A percentile compares a stretch with the other conserved stretches of the same genome.
Conservation (phyloP, 257 asterid genomes). For the Solanum chilense region DNA sequence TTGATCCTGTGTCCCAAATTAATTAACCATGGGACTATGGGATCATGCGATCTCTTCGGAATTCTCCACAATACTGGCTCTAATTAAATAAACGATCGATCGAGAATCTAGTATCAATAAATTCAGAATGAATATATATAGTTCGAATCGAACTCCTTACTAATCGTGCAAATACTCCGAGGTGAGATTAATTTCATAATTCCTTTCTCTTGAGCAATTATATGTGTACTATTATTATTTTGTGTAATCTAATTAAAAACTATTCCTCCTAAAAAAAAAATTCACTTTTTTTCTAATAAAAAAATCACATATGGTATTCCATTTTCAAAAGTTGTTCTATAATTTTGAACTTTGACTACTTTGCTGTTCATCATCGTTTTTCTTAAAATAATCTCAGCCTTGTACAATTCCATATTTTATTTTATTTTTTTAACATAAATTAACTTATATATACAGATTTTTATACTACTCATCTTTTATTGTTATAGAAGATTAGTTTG, state of each 20-base stretch:
- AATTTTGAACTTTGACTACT: not conserved
- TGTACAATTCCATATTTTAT: not conserved
- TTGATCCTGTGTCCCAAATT: constrained; percentile 3
- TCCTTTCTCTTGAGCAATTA: not conserved
- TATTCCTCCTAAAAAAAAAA: too few species aligned
- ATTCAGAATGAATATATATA: not conserved
- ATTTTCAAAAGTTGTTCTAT: not conserved
- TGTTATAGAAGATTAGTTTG: not conserved
- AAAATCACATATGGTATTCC: not conserved
- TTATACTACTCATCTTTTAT: not conserved
- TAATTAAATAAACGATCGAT: not conserved
- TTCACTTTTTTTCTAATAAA: not conserved
- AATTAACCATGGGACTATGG: not conserved
- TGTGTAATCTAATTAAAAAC: not conserved
- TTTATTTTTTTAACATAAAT: not conserved
- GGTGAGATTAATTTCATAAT: not conserved
- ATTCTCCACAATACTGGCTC: constrained; percentile 4
- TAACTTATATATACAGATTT: not conserved
- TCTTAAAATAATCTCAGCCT: not conserved
- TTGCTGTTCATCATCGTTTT: not conserved
- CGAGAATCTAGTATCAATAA: not conserved
- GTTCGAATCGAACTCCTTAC: not conserved
- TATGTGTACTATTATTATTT: not conserved
- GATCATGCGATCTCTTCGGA: constrained; percentile 21
- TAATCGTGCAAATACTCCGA: not conserved